Percentiles rank a stretch among this genome's conserved stretches.
Evolutionary conservation across 805 yeast species (phyloP).

Genomic region (Ogataea haglerorum): DNA sequence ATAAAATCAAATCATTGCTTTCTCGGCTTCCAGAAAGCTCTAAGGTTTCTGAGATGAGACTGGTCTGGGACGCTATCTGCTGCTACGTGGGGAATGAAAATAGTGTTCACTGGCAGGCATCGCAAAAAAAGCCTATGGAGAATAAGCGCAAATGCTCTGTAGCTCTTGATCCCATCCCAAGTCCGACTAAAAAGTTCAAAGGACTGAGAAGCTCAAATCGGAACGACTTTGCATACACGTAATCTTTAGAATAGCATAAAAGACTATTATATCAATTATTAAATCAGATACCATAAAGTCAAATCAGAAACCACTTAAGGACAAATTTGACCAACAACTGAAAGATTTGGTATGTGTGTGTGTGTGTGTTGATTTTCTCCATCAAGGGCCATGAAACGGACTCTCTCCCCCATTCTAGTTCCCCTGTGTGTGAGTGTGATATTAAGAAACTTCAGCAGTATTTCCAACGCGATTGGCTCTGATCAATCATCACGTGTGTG

Average conservation of each 20-base stretch:
- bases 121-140: conserved; percentile 3
- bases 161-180: conserved; percentile 1
- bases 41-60: conserved; percentile 15
- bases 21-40: conserved; percentile 3
- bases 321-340: conserved; percentile 2
- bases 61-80: conserved; percentile 18
- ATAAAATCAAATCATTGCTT: conserved; percentile 12
- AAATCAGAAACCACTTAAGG: conserved; percentile 9
- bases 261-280: background rate
- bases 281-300: background rate
- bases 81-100: conserved; percentile 19
- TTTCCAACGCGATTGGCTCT: background rate
- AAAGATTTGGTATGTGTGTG: conserved; percentile 9
- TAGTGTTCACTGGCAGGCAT: conserved; percentile 1
- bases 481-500: conserved; percentile 7
- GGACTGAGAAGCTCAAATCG: conserved; percentile 20
- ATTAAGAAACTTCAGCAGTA: background rate
- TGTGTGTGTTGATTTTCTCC: conserved; percentile 6
- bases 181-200: conserved; percentile 15
- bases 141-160: conserved; percentile 12
- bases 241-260: background rate
- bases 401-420: conserved; percentile 23
- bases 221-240: conserved; percentile 15
- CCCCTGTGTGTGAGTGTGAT: conserved; percentile 8
- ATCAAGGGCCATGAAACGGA: conserved; percentile 11